phyloP scores from a whole-genome alignment of 2,329 filamentous ascomycete species.

The Uncinocarpus reesii region DNA sequence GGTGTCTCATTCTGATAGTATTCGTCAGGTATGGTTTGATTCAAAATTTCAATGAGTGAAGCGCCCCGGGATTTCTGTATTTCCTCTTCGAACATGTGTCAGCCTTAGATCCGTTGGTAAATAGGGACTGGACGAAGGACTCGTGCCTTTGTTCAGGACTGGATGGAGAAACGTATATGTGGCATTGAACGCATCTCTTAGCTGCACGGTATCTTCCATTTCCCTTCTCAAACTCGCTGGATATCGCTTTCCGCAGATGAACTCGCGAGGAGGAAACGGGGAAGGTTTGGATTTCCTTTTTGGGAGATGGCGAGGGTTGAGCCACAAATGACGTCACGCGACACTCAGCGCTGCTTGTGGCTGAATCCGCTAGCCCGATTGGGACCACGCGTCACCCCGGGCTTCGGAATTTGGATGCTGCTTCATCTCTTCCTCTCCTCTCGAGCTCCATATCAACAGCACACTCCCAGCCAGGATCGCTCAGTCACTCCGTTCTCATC shows the following conservation, averaged over 20 bases:
- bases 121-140: too few relatives aligned
- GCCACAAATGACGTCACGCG: background rate
- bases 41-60: slow-evolving; percentile 30
- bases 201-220: slow-evolving; percentile 24
- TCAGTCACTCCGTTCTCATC: background rate
- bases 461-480: background rate
- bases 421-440: background rate
- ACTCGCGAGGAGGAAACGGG: background rate
- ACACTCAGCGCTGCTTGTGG: background rate
- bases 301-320: background rate
- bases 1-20: slow-evolving; percentile 16
- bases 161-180: slow-evolving; percentile 31
- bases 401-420: too few relatives aligned
- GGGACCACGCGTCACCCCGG: background rate
- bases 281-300: background rate
- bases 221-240: background rate
- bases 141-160: slow-evolving; percentile 35
- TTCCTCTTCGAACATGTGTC: slow-evolving; percentile 29
- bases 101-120: slow-evolving; percentile 21
- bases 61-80: slow-evolving; percentile 28
- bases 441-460: background rate
- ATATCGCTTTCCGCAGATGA: background rate
- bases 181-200: slow-evolving; percentile 27
- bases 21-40: slow-evolving; percentile 12
- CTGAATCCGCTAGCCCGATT: background rate